Conservation (phyloP, 1,284 basidiomycete genomes). For the Phaffia rhodozyma region DNA sequence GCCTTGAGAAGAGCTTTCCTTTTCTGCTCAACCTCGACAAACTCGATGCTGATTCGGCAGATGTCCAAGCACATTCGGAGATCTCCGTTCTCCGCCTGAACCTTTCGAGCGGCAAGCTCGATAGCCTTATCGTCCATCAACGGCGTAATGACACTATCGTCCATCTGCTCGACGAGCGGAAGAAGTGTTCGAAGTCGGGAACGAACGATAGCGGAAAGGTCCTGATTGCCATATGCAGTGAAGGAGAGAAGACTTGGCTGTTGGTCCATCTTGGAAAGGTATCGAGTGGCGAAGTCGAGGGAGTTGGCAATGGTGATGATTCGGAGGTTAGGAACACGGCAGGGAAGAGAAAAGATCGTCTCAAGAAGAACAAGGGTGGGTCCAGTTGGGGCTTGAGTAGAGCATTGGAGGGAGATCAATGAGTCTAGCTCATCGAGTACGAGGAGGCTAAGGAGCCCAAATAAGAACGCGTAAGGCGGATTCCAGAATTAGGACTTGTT, state of each 20-base stretch:
- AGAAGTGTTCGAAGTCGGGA: constrained; percentile 26
- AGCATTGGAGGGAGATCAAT: constrained; percentile 25
- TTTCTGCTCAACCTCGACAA: constrained; percentile 34
- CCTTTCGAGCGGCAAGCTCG: constrained; percentile 33
- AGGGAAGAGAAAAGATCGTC: constrained; percentile 33
- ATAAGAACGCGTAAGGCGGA: too few species aligned
- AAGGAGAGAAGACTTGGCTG: constrained; percentile 32
- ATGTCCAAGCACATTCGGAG: constrained; percentile 35
- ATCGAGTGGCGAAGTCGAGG: constrained; percentile 35
- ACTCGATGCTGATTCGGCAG: constrained; percentile 29
- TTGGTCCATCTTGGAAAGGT: constrained; percentile 30
- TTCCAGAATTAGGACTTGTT: too few species aligned
- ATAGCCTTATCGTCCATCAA: constrained; percentile 33
- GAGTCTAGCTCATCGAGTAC: constrained; percentile 34
- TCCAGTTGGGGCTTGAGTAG: too few species aligned
- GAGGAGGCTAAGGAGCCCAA: too few species aligned
- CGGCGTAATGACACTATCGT: constrained; percentile 20
- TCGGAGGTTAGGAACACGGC: constrained; percentile 24
- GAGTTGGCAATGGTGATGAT: constrained; percentile 37
- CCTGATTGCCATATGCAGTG: constrained; percentile 27
- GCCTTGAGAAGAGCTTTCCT: constrained; percentile 24
- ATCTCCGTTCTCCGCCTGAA: constrained; percentile 38
- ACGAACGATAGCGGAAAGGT: constrained; percentile 33
- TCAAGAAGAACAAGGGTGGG: constrained; percentile 26
- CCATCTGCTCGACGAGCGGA: constrained; percentile 14